These are phyloP conservation scores for Aristolochia fimbriata DNA, from an alignment of 164 flowering plant genomes.

Conservation along the genomic window DNA sequence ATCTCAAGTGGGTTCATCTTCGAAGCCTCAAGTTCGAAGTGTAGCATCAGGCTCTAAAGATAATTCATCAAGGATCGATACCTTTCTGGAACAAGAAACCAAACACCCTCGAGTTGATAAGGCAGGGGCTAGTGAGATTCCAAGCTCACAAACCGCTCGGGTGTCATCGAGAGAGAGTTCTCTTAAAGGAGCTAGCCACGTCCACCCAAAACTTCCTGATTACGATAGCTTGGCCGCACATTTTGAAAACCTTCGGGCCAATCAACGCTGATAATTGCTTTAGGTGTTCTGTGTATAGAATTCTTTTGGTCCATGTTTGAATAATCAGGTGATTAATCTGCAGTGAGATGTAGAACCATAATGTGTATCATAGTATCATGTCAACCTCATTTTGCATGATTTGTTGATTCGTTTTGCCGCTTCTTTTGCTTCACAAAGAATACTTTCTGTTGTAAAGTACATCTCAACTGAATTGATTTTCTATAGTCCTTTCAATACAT, in stretches of 20 bases:
- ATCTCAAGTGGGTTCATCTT: conserved; percentile 12
- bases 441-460: too few relatives aligned
- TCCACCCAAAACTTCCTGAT: conserved; percentile 97
- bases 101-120: not conserved
- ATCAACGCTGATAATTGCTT: conserved; percentile 15
- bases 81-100: conserved; percentile 4
- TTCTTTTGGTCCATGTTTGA: not conserved
- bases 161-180: conserved; percentile 27
- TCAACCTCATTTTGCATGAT: too few relatives aligned
- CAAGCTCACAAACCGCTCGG: conserved; percentile 16
- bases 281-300: not conserved
- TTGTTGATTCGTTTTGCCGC: too few relatives aligned
- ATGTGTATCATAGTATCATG: too few relatives aligned
- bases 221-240: conserved; percentile 58
- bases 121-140: conserved; percentile 1
- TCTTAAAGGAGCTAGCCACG: conserved; percentile 50
- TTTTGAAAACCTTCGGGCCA: conserved; percentile 39
- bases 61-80: not conserved
- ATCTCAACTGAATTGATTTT: too few relatives aligned
- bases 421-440: too few relatives aligned
- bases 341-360: too few relatives aligned
- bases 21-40: conserved; percentile 7
- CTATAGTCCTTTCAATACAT: too few relatives aligned
- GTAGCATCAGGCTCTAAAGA: conserved; percentile 9
- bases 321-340: conserved; percentile 4